phyloP scores from a whole-genome alignment of 345 rosid species.

The Aethionema arabicum region DNA sequence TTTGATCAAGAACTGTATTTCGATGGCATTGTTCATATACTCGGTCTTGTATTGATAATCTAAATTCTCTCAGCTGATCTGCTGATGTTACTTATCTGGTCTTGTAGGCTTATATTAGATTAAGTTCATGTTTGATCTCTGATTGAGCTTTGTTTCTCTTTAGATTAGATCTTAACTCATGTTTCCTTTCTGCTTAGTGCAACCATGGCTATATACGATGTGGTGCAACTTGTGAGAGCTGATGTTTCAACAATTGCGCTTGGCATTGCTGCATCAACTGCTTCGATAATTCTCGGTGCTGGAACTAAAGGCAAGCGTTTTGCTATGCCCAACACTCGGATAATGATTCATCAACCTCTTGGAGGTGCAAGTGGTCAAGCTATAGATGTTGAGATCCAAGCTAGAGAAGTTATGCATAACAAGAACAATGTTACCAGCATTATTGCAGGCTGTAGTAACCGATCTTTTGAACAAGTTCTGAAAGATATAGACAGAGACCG shows the following conservation, averaged over 20 bases:
- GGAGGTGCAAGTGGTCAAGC: slow-evolving; percentile 96
- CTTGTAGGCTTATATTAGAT: neutral
- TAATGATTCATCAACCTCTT: slow-evolving; percentile 93
- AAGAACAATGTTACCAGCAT: slow-evolving; percentile 67
- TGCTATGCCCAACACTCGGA: slow-evolving; percentile 92
- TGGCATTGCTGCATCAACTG: slow-evolving; percentile 89
- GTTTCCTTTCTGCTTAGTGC: slow-evolving; percentile 53
- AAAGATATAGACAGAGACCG: slow-evolving; percentile 84
- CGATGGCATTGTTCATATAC: neutral
- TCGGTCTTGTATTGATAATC: neutral
- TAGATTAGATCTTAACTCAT: too few species aligned
- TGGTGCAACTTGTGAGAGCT: slow-evolving; percentile 84
- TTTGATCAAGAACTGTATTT: neutral
- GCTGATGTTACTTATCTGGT: neutral
- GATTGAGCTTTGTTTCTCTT: too few species aligned
- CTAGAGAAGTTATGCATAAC: slow-evolving; percentile 84
- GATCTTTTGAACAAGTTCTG: slow-evolving; percentile 70
- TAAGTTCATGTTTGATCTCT: neutral
- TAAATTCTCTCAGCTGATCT: neutral
- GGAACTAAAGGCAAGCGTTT: slow-evolving; percentile 94
- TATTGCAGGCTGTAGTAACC: slow-evolving; percentile 69
- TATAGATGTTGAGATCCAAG: slow-evolving; percentile 81
- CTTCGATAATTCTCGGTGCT: slow-evolving; percentile 88
- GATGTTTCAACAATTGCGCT: slow-evolving; percentile 87
- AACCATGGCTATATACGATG: slow-evolving; percentile 92